Evolutionary conservation across 192 early-diverging fungal species (phyloP).

Genomic region (Coemansia sp.): DNA sequence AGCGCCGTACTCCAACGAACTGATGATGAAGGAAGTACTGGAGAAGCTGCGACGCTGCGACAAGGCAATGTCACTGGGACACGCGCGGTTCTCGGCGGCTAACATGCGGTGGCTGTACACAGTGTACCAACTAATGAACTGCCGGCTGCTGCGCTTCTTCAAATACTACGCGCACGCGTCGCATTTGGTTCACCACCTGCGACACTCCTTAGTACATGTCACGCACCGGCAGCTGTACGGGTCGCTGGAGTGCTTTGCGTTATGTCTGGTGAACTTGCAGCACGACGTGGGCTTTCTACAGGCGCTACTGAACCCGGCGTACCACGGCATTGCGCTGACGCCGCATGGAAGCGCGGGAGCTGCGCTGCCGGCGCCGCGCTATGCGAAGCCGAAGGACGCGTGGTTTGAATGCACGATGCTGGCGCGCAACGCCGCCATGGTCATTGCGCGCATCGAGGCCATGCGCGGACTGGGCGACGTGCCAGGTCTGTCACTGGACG

Average conservation of each 20-base stretch:
- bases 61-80: slow-evolving; percentile 56
- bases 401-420: slow-evolving; percentile 56
- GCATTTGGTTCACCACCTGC: slow-evolving; percentile 66
- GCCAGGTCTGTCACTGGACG: slow-evolving; percentile 34
- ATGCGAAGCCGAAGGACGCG: slow-evolving; percentile 42
- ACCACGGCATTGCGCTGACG: slow-evolving; percentile 48
- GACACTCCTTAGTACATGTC: slow-evolving; percentile 63
- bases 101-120: slow-evolving; percentile 70
- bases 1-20: slow-evolving; percentile 71
- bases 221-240: slow-evolving; percentile 68
- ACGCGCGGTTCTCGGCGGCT: slow-evolving; percentile 47
- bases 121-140: slow-evolving; percentile 70
- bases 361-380: slow-evolving; percentile 12
- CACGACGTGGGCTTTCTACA: slow-evolving; percentile 52
- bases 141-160: slow-evolving; percentile 69
- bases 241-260: slow-evolving; percentile 65
- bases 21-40: slow-evolving; percentile 70
- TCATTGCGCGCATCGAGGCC: slow-evolving; percentile 44
- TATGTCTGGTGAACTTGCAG: slow-evolving; percentile 59
- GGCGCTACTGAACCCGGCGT: slow-evolving; percentile 50
- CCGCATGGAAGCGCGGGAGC: slow-evolving; percentile 32
- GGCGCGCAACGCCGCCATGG: slow-evolving; percentile 50
- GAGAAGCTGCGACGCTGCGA: slow-evolving; percentile 71
- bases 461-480: slow-evolving; percentile 53
- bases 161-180: slow-evolving; percentile 68